These are phyloP conservation scores for Sordariomycetes sp. DNA, from an alignment of 2,329 filamentous ascomycete species.

Conservation along the genomic window DNA sequence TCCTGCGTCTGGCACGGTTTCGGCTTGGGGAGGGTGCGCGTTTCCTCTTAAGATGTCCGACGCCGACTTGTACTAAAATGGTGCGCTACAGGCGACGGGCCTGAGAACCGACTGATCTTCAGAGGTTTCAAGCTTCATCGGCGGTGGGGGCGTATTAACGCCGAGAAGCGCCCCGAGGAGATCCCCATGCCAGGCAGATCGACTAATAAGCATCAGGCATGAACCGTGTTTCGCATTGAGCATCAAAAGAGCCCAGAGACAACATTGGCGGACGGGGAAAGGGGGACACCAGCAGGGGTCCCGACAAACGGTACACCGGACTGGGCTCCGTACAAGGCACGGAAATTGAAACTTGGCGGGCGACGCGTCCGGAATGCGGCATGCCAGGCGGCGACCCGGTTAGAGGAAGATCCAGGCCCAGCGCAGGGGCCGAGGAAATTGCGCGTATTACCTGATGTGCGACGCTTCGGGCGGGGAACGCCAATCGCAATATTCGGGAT, in stretches of 20 bases:
- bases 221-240: constrained; percentile 1
- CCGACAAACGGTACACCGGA: not conserved
- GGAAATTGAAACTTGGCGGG: not conserved
- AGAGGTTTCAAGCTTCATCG: not conserved
- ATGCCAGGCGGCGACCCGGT: too few relatives aligned
- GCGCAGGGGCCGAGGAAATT: too few relatives aligned
- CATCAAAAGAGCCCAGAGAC: not conserved
- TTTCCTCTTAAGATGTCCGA: too few relatives aligned
- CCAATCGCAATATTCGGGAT: too few relatives aligned
- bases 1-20: too few relatives aligned
- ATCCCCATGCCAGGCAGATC: not conserved
- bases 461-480: too few relatives aligned
- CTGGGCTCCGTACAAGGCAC: not conserved
- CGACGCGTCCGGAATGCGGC: too few relatives aligned
- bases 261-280: not conserved
- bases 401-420: too few relatives aligned
- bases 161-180: not conserved
- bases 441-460: too few relatives aligned
- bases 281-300: not conserved
- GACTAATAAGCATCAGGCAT: not conserved
- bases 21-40: too few relatives aligned
- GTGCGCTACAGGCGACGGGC: too few relatives aligned
- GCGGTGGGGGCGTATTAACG: not conserved
- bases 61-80: too few relatives aligned
- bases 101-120: not conserved